A percentile compares a stretch with the other conserved stretches of the same genome.
phyloP scores from a whole-genome alignment of 2,329 filamentous ascomycete genomes.

The Diaporthe longicolla region DNA sequence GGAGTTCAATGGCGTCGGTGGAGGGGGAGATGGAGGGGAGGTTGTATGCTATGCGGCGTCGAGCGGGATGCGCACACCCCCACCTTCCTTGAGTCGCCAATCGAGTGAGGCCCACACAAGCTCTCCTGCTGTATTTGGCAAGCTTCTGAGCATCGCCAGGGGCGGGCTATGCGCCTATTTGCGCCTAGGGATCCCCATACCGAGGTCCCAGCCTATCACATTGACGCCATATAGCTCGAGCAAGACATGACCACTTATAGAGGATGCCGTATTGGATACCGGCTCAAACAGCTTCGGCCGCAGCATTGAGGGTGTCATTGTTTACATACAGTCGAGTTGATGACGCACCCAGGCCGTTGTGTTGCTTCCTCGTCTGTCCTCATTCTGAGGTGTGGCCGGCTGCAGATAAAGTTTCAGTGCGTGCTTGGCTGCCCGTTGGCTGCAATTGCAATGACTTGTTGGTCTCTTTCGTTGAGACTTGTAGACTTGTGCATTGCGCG shows the following conservation, averaged over 20 bases:
- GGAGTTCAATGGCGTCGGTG: slow-evolving; percentile 5
- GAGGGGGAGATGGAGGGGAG: slow-evolving; percentile 8
- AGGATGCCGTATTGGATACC: neutral
- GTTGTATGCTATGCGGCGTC: neutral
- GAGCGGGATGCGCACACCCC: slow-evolving; percentile 11
- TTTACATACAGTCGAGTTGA: neutral
- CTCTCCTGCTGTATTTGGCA: slow-evolving; percentile 41
- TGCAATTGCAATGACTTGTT: neutral
- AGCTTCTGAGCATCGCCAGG: neutral
- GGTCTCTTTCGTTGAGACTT: no score
- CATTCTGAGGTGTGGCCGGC: neutral
- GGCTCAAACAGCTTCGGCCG: neutral
- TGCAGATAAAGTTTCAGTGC: neutral
- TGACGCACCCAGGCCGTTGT: no score
- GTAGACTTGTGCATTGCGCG: neutral
- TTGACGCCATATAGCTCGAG: neutral
- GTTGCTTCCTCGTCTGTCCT: neutral
- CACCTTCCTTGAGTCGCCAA: slow-evolving; percentile 33
- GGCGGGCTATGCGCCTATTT: neutral
- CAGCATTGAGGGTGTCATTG: neutral
- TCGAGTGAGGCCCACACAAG: slow-evolving; percentile 36
- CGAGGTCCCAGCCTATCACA: neutral
- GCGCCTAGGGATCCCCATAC: neutral
- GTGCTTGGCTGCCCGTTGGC: neutral
- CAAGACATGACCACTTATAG: neutral